These are phyloP conservation scores for Fusarium sp. DNA, from an alignment of 2,329 filamentous ascomycete genomes.

Conservation along the genomic window DNA sequence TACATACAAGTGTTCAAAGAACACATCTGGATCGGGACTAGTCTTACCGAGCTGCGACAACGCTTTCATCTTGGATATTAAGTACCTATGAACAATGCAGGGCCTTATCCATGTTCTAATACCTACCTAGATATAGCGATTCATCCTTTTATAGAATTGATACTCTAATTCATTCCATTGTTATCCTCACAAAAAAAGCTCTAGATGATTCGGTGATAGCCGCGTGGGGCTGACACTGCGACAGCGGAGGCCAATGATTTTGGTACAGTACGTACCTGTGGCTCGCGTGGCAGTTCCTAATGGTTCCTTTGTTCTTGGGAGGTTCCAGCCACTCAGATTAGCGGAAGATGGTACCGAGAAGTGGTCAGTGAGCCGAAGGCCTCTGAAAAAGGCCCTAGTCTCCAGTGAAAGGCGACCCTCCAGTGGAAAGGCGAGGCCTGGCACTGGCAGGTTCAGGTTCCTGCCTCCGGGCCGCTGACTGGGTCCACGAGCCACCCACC, in stretches of 20 bases:
- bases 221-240: slow-evolving; percentile 21
- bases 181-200: not conserved
- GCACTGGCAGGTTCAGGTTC: slow-evolving; percentile 25
- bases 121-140: too few species aligned
- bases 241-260: slow-evolving; percentile 14
- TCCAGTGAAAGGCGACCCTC: too few species aligned
- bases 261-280: slow-evolving; percentile 15
- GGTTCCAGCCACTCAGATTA: slow-evolving; percentile 40
- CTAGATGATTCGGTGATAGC: slow-evolving; percentile 31
- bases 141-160: too few species aligned
- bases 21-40: too few species aligned
- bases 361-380: slow-evolving; percentile 37
- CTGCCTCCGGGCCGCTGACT: slow-evolving; percentile 25
- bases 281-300: slow-evolving; percentile 15
- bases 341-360: slow-evolving; percentile 28
- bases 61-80: too few species aligned
- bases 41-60: too few species aligned
- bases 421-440: not conserved
- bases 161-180: too few species aligned
- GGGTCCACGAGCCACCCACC: slow-evolving; percentile 25
- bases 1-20: too few species aligned
- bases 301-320: slow-evolving; percentile 25
- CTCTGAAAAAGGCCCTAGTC: slow-evolving; percentile 1
- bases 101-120: too few species aligned
- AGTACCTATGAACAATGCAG: too few species aligned